Percentiles rank a stretch among this genome's conserved stretches.
Conservation (phyloP, 208 protist genomes). For the Angomonas deanei region DNA sequence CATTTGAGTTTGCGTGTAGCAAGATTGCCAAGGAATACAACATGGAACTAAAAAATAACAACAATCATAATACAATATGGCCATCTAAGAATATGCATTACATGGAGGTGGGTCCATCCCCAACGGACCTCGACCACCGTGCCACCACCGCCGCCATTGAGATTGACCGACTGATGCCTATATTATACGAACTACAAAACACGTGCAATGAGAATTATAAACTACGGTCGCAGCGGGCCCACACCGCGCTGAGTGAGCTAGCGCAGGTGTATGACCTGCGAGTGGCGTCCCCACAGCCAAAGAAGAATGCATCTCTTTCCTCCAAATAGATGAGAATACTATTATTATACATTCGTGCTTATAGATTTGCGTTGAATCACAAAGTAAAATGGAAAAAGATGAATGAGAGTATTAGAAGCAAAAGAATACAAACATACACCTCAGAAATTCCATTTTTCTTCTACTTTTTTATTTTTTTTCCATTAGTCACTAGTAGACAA, state of each 20-base stretch:
- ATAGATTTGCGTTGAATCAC: no score
- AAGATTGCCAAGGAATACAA: no score
- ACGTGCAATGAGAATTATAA: no score
- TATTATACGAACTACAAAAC: constrained; percentile 11
- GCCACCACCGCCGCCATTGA: constrained; percentile 71
- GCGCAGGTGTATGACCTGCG: constrained; percentile 24
- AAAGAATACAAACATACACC: neutral
- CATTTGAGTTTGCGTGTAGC: no score
- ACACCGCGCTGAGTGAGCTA: constrained; percentile 12
- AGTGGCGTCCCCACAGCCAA: constrained; percentile 11
- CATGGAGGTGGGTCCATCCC: no score
- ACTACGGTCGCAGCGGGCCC: no score
- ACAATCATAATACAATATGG: no score
- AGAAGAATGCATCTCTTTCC: neutral
- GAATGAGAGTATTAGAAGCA: neutral
- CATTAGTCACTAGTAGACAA: neutral
- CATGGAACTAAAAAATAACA: no score
- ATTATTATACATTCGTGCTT: no score
- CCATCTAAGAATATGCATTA: no score
- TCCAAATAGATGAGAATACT: no score
- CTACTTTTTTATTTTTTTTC: constrained; percentile 10
- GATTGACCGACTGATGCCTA: constrained; percentile 23
- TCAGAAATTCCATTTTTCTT: neutral
- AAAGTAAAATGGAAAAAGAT: neutral
- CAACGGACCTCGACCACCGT: no score